Percentiles rank a stretch among this genome's conserved stretches.
Evolutionary conservation across 1,284 basidiomycete genomes (phyloP).

Genomic region (Cutaneotrichosporon dermatis): DNA sequence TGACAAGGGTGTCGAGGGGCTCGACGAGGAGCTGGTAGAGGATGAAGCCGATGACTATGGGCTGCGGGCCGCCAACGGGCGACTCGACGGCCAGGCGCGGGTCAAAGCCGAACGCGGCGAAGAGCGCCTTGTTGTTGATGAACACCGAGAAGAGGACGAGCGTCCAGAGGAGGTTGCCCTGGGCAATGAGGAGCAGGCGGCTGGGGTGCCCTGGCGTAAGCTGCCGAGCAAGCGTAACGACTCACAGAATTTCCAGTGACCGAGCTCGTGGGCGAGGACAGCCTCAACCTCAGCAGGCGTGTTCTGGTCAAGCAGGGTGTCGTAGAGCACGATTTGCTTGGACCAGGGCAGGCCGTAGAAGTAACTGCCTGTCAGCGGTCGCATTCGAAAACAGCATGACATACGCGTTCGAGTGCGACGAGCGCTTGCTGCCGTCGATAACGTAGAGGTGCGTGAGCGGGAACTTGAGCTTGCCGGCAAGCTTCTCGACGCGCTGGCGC

Average conservation of each 20-base stretch:
- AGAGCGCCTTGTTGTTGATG: conserved; percentile 76
- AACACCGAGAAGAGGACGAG: conserved; percentile 88
- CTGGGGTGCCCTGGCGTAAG: too few species aligned
- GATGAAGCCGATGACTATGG: conserved; percentile 82
- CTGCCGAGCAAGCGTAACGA: too few species aligned
- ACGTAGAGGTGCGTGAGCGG: conserved; percentile 92
- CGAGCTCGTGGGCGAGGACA: conserved; percentile 83
- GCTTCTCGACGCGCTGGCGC: conserved; percentile 64
- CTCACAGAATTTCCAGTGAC: conserved; percentile 78
- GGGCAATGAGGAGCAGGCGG: conserved; percentile 78
- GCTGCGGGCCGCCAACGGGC: conserved; percentile 55
- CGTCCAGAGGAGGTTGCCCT: conserved; percentile 80
- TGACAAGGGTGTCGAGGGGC: conserved; percentile 72
- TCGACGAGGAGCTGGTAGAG: conserved; percentile 81
- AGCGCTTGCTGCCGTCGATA: conserved; percentile 94
- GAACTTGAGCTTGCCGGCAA: conserved; percentile 79
- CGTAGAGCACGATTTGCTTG: conserved; percentile 96
- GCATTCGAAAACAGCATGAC: too few species aligned
- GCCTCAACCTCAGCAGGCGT: conserved; percentile 85
- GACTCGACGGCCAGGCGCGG: conserved; percentile 56
- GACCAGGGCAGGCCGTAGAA: conserved; percentile 93
- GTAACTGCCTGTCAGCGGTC: conserved; percentile 54
- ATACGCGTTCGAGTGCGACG: conserved; percentile 92
- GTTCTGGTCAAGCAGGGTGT: conserved; percentile 88
- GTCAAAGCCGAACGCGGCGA: conserved; percentile 79